Evolutionary conservation across 2,329 filamentous ascomycete species (phyloP).

Genomic region (Phaeosphaeria sp.): DNA sequence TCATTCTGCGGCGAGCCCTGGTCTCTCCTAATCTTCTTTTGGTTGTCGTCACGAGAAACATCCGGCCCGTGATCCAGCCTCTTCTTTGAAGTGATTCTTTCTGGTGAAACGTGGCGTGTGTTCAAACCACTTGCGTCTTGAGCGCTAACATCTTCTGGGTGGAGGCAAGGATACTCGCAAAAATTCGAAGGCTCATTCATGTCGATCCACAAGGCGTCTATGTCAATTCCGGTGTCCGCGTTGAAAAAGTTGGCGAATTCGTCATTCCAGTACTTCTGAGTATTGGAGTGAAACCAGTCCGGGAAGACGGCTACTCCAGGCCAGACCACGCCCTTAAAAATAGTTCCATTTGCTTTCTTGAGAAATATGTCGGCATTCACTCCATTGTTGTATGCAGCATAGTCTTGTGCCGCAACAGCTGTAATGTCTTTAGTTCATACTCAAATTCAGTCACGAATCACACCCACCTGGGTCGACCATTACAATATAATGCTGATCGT

Average conservation of each 20-base stretch:
- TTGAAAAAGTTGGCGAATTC: conserved; percentile 74
- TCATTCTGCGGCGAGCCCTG: background rate
- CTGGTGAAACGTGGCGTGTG: background rate
- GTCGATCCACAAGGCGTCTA: conserved; percentile 66
- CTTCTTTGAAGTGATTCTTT: background rate
- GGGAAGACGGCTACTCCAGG: conserved; percentile 75
- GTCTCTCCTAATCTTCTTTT: background rate
- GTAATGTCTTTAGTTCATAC: conserved; percentile 53
- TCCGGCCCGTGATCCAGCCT: background rate
- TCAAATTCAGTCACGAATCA: background rate
- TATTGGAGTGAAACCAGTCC: conserved; percentile 75
- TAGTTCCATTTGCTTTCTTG: conserved; percentile 59
- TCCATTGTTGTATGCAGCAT: conserved; percentile 67
- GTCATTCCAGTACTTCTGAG: conserved; percentile 71
- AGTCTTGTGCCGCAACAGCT: conserved; percentile 59
- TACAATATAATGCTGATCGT: conserved; percentile 73
- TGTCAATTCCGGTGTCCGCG: conserved; percentile 69
- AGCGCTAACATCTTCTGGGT: conserved; percentile 44
- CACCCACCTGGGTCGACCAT: conserved; percentile 73
- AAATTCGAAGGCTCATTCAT: conserved; percentile 45
- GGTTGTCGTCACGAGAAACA: background rate
- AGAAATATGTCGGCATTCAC: conserved; percentile 62
- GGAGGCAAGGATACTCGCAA: conserved; percentile 55
- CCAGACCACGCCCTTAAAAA: conserved; percentile 74
- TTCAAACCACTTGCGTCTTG: conserved; percentile 1